phyloP scores from a whole-genome alignment of 106 monocot species.

The Dendrobium chrysotoxum region DNA sequence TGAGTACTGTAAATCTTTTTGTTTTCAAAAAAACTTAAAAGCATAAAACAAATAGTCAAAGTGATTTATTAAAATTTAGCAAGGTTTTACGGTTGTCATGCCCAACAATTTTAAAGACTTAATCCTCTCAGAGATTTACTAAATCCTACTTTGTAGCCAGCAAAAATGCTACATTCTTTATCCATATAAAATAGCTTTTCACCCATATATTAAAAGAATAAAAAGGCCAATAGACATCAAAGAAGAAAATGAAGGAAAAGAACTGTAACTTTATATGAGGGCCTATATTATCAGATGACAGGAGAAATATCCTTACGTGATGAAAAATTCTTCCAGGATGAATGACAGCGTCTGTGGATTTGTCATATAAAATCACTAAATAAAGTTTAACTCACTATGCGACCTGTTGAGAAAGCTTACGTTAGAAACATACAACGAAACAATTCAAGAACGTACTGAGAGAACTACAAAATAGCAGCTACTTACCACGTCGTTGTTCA shows the following conservation, averaged over 20 bases:
- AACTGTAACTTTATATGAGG: neutral
- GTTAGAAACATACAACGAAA: neutral
- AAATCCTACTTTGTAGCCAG: no score
- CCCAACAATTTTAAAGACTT: no score
- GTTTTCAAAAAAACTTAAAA: no score
- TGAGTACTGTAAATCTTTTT: no score
- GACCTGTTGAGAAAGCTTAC: neutral
- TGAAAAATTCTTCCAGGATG: neutral
- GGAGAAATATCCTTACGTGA: neutral
- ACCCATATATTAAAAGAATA: no score
- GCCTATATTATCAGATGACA: neutral
- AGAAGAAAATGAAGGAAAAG: neutral
- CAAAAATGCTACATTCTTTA: no score
- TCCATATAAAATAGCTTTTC: no score
- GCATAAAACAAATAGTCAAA: no score
- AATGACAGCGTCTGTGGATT: neutral
- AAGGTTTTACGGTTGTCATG: no score
- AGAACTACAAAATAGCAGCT: neutral
- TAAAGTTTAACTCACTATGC: neutral
- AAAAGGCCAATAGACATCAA: no score
- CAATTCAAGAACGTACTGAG: neutral
- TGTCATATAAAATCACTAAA: neutral
- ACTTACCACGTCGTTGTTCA: conserved; percentile 23
- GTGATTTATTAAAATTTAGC: no score
- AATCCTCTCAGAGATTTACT: no score